A percentile compares a stretch with the other conserved stretches of the same genome.
Evolutionary conservation across 257 asterid species (phyloP).

Genomic region (Capsicum pubescens): DNA sequence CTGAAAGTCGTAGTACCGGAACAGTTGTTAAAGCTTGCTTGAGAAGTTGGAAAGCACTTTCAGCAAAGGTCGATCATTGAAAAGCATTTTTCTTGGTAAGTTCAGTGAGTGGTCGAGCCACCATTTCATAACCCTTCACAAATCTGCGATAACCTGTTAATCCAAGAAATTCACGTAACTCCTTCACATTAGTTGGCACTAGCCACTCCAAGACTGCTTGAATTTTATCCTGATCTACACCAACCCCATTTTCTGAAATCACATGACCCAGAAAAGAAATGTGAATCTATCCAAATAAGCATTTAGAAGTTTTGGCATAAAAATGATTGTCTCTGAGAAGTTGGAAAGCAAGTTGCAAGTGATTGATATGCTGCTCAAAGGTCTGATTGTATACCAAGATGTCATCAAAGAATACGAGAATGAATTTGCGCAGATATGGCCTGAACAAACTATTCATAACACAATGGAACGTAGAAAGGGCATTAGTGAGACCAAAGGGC

Average conservation of each 20-base stretch:
- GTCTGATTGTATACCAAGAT: neutral
- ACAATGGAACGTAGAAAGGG: neutral
- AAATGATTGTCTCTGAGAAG: neutral
- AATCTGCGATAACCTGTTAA: neutral
- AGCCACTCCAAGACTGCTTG: neutral
- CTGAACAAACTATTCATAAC: neutral
- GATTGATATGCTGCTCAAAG: neutral
- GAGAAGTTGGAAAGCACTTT: slow-evolving; percentile 11
- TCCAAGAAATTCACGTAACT: neutral
- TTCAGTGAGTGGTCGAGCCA: neutral
- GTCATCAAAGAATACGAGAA: neutral
- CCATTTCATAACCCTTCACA: neutral
- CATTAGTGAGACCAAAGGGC: neutral
- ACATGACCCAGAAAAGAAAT: neutral
- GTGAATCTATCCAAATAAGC: neutral
- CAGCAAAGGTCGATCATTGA: neutral
- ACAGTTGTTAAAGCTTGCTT: neutral
- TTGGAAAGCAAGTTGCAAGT: neutral
- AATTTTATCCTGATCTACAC: neutral
- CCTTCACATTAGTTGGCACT: neutral
- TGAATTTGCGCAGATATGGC: neutral
- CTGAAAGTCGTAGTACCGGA: neutral
- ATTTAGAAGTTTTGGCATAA: neutral
- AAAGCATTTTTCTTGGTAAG: slow-evolving; percentile 3
- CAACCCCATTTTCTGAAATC: neutral